A percentile compares a stretch with the other conserved stretches of the same genome.
These are phyloP conservation scores for Fragaria iinumae DNA, from an alignment of 306 rosid genomes.

Conservation along the genomic window DNA sequence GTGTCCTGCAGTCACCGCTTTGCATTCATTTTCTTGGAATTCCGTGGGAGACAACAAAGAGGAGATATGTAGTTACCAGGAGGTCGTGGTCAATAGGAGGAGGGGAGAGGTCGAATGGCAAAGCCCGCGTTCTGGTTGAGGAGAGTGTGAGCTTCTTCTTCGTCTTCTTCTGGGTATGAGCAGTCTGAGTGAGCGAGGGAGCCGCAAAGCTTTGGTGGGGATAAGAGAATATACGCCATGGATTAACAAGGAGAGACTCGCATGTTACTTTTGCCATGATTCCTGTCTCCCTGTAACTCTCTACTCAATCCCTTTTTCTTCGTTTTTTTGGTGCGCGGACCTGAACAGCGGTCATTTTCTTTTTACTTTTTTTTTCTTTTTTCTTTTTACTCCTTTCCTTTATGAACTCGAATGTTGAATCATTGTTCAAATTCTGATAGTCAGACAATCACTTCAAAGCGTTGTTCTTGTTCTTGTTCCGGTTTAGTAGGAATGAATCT, in stretches of 20 bases:
- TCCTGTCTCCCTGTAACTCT: neutral
- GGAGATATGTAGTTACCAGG: conserved; percentile 34
- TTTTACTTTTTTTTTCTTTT: too few relatives aligned
- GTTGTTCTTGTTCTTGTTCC: too few relatives aligned
- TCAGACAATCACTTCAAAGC: neutral
- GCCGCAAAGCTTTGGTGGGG: conserved; percentile 27
- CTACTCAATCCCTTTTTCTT: too few relatives aligned
- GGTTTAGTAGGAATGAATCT: conserved; percentile 14
- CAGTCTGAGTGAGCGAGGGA: neutral
- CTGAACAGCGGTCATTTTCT: too few relatives aligned
- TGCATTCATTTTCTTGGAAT: neutral
- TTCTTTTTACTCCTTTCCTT: too few relatives aligned
- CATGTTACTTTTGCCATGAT: neutral
- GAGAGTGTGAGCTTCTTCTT: conserved; percentile 3
- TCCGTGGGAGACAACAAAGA: neutral
- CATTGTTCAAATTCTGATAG: too few relatives aligned
- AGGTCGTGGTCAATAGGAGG: conserved; percentile 91
- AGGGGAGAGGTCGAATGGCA: conserved; percentile 74
- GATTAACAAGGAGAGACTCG: conserved; percentile 4
- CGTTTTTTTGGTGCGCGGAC: too few relatives aligned
- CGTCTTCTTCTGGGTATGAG: neutral
- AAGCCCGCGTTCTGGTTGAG: conserved; percentile 20
- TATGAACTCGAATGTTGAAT: too few relatives aligned
- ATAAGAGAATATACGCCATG: conserved; percentile 25
- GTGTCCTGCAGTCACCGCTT: conserved; percentile 45